These are phyloP conservation scores for Pseudogymnoascus sp. DNA, from an alignment of 2,329 filamentous ascomycete species.

Conservation along the genomic window DNA sequence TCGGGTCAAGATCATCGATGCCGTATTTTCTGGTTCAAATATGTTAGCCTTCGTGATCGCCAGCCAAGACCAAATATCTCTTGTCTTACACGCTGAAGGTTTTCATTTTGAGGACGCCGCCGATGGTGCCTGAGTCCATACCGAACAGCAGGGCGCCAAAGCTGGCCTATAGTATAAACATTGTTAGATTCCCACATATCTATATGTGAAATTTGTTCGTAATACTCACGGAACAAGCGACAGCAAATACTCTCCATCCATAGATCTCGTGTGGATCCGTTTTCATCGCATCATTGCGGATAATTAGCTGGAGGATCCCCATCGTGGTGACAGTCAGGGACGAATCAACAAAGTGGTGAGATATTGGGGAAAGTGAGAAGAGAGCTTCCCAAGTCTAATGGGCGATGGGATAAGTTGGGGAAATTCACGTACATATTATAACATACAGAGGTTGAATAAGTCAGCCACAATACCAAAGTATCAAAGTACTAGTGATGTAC, in stretches of 20 bases:
- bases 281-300: constrained; percentile 12
- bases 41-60: background rate
- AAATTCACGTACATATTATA: background rate
- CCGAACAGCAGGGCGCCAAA: constrained; percentile 18
- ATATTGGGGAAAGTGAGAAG: background rate
- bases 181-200: background rate
- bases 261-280: constrained; percentile 10
- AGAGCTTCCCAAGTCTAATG: background rate
- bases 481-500: background rate
- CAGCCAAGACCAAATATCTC: background rate
- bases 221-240: constrained; percentile 5
- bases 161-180: constrained; percentile 11
- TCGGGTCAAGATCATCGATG: background rate
- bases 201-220: background rate
- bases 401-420: background rate
- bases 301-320: constrained; percentile 4
- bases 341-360: background rate
- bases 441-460: background rate
- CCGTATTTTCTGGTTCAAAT: background rate
- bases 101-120: constrained; percentile 16
- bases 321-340: background rate
- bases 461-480: background rate
- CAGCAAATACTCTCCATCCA: constrained; percentile 10
- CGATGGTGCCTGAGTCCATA: constrained; percentile 23
- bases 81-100: background rate